Base-by-base conservation (phyloP, 495 filamentous ascomycete genomes). In the Penicillium antarcticum region DNA sequence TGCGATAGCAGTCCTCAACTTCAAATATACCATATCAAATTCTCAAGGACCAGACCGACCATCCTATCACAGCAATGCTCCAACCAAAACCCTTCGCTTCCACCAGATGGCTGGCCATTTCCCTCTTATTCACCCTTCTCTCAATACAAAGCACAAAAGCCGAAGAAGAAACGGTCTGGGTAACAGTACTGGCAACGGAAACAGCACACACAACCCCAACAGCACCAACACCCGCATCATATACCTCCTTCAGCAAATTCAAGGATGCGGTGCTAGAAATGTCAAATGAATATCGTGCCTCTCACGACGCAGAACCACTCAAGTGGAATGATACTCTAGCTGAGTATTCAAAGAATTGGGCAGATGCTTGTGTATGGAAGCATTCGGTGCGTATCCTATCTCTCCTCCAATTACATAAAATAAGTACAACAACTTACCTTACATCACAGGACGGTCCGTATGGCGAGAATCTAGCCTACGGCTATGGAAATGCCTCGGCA, bases 401-500 rank as follows among this genome's bases (percentile, higher is more conserved):
- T 32, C 42, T 32, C 12, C 17, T 53, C 36, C 42, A 19, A 16
- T 39, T 18, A 12, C 16, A 33, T 9, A 18, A 45, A 11, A 26
- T 14, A 4, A 12, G 24, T 12, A 26, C 12, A 17, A 16, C 21
- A 48, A 48, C 45, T 55, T 55, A 62, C n/a, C 7, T 16, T 14
- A 12, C 3, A 26, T 14, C 8, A 10, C 68, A 87, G 72, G 69
- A 73, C 51, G 84, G 87, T 0, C 82, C 84, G 2, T 82, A 84
- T 58, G 89, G 89, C 61, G 89, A 94, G 65, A 94, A 94, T 66
- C 74, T 92, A 2, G 87, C 88, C 3, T 70, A 82, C 24, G 87
- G 86, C 12, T 92, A 82, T 67, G 48, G 72, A 0, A 83, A 84
- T 63, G 77, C 77, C 1, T 75, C 78, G 0, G 62, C 78, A 6